Base-by-base conservation (phyloP, 371 early-diverging fungal genomes). In the Lichtheimia hyalospora region DNA sequence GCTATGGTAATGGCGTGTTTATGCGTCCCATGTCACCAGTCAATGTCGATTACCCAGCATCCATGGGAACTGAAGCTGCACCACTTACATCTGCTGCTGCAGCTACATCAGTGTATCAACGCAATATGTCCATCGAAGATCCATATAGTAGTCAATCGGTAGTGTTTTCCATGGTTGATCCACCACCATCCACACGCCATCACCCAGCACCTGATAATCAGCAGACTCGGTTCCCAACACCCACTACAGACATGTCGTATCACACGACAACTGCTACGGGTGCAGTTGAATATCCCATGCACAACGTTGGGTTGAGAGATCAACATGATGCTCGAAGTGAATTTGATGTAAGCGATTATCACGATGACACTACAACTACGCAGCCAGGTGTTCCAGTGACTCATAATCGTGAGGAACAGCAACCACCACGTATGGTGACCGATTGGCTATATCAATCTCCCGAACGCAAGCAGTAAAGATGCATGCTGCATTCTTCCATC, bases 1-100 rank as follows among this genome's bases (percentile, higher is more conserved):
- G 24, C 4, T 34, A 34, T 34, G 34, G 34, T 8, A 34, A 34
- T 8, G 66, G 67, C n/a, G 69, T 66, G 2, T 76, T 68, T 40
- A 67, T 76, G 69, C 73, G 77, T 10, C 58, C 67, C 59, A 73
- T 76, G 73, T 64, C 73, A 12, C 77, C 77, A 5, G 57, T 73
- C 5, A 58, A 68, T 28, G 69, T 73, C 16, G 66, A 68, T 55
- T 67, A 70, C 58, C 71, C 68, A 41, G 51, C 63, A 8, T 57
- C 67, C 13, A 23, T 64, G 7, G 41, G 60, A 0, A 68, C 60
- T 1, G 69, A 70, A 18, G 64, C 65, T 6, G 51, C 63, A 2
- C 71, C 71, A 5, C 40, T 71, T 8, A 34, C 34, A 34, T 64
- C 70, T 1, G 46, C 64, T 14, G 52, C 68, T 3, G 56, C 63